Evolutionary conservation across 306 rosid species (phyloP), one percentile per base, ranked within the genome.

Genomic region (Benincasa hispida): DNA sequence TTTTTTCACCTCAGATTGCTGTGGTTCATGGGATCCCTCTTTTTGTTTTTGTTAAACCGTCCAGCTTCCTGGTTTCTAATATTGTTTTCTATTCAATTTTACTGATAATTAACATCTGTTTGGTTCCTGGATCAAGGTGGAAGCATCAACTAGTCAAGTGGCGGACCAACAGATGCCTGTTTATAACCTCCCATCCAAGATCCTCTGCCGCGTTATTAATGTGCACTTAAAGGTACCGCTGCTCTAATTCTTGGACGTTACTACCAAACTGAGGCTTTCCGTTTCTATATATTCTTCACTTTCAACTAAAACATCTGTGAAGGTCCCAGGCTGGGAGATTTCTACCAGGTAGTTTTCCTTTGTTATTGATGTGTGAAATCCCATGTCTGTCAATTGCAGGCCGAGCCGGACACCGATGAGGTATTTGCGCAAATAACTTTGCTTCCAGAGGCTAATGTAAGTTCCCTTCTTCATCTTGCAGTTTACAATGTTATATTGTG

Each of bases 351-450:
- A 17, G 14, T 53, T 41, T 73, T 21, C 54, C 34, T 30, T 22
- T 47, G 60, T 6, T 11, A 72, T 48, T 62, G 55, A 80, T 17
- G 67, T 65, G 4, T 75, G 77, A 25, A 21, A 2, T 27, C 76
- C 19, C 10, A 51, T 78, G 25, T 34, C 11, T n/a, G 32, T 62
- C 21, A 41, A n/a, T 56, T 85, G 55, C 78, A 94, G 99, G 99
- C 99, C 65, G 99, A 92, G 82, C 87, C 96, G 0, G 99, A 94
- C 48, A 90, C 99, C 0, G 99, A 94, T 72, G 99, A 94, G 88
- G 99, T 94, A 18, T 94, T 87, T 86, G 99, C 97, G n/a, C 97
- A 92, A 72, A 81, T 94, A 32, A 92, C 90, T 35, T 79, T 94
- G 75, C 76, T 92, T 72, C 99, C 97, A 0, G 95, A 87, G 67